Percentiles rank a stretch among this genome's conserved stretches.
phyloP scores from a whole-genome alignment of 129 eudicot genomes.

The Helianthus tuberosus region DNA sequence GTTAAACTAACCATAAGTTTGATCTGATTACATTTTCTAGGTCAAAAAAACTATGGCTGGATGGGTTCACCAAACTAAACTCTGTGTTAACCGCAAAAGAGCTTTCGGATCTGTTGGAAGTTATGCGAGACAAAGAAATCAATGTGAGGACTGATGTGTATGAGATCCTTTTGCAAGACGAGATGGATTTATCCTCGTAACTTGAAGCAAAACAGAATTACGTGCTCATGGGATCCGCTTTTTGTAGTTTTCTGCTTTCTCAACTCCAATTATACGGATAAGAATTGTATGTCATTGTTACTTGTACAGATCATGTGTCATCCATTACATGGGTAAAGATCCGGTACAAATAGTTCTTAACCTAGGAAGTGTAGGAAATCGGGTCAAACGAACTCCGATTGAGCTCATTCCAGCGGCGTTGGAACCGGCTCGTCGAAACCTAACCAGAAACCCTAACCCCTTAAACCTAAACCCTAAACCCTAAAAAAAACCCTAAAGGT shows the following conservation, averaged over 20 bases:
- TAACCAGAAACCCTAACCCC: no score
- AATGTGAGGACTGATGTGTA: constrained; percentile 93
- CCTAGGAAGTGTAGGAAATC: no score
- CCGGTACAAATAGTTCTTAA: no score
- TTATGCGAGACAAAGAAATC: constrained; percentile 92
- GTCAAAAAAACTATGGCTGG: constrained; percentile 95
- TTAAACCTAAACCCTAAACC: no score
- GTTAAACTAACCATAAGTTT: constrained; percentile 10
- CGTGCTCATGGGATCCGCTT: neutral
- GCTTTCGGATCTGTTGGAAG: constrained; percentile 92
- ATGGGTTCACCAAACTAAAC: constrained; percentile 70
- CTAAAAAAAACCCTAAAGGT: no score
- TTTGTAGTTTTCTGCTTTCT: constrained; percentile 1
- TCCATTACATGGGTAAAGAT: no score
- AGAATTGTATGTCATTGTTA: constrained; percentile 22
- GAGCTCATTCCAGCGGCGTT: no score
- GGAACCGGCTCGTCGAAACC: no score
- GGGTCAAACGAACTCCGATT: no score
- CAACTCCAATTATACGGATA: neutral
- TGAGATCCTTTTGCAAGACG: constrained; percentile 88
- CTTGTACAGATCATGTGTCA: constrained; percentile 17
- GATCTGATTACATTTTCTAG: constrained; percentile 30
- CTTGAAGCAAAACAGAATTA: neutral
- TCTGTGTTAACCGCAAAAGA: constrained; percentile 70
- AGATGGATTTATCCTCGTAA: constrained; percentile 40